Conservation (phyloP, 2,329 filamentous ascomycete species). For the Xylaria multiplex region DNA sequence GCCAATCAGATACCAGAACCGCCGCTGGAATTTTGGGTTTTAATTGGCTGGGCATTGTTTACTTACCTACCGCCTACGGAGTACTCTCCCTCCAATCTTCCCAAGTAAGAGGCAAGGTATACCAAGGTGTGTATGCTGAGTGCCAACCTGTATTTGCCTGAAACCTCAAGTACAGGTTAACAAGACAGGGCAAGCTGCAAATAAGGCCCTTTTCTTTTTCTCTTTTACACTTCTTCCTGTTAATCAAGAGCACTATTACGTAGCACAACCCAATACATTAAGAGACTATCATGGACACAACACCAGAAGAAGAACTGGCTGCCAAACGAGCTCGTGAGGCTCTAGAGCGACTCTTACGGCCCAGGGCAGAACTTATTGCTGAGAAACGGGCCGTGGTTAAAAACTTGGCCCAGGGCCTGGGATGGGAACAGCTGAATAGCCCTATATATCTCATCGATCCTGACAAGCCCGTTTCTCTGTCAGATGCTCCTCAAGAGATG, state of each 20-base stretch:
- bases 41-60: slow-evolving; percentile 6
- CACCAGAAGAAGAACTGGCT: slow-evolving; percentile 47
- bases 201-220: not conserved
- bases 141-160: not conserved
- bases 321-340: slow-evolving; percentile 53
- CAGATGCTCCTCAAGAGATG: slow-evolving; percentile 56
- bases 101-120: too few species aligned
- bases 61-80: not conserved
- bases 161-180: not conserved
- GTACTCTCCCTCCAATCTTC: too few species aligned
- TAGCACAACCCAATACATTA: not conserved
- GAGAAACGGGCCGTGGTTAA: slow-evolving; percentile 66
- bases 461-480: slow-evolving; percentile 49
- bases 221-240: not conserved
- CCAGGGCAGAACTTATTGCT: slow-evolving; percentile 66
- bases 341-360: slow-evolving; percentile 64
- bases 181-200: too few species aligned
- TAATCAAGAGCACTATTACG: not conserved
- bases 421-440: slow-evolving; percentile 54
- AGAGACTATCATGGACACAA: slow-evolving; percentile 38
- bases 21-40: not conserved
- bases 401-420: slow-evolving; percentile 61
- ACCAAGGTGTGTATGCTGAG: too few species aligned
- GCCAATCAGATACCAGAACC: slow-evolving; percentile 13
- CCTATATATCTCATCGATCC: slow-evolving; percentile 62